Percentiles rank a stretch among this genome's conserved stretches.
These are phyloP conservation scores for Bullera alba DNA, from an alignment of 768 basidiomycete genomes.

Conservation along the genomic window DNA sequence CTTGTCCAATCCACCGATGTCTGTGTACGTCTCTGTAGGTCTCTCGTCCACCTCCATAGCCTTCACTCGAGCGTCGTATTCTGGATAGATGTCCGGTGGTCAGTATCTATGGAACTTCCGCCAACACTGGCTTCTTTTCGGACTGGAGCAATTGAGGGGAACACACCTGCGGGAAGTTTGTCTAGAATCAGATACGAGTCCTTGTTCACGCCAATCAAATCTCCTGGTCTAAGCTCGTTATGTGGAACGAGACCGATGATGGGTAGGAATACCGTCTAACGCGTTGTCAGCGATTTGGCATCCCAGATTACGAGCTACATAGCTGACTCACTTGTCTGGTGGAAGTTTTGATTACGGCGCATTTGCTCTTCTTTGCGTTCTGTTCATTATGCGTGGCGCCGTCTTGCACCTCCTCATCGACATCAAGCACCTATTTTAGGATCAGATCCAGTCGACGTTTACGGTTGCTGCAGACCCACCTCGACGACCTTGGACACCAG, in stretches of 20 bases:
- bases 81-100: slow-evolving; percentile 51
- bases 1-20: slow-evolving; percentile 94
- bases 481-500: slow-evolving; percentile 97
- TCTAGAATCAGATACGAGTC: slow-evolving; percentile 97
- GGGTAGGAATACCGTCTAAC: slow-evolving; percentile 84
- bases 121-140: too few species aligned
- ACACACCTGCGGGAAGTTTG: slow-evolving; percentile 63
- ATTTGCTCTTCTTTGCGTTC: slow-evolving; percentile 94
- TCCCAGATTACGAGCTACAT: not conserved
- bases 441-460: not conserved
- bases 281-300: slow-evolving; percentile 2
- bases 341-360: slow-evolving; percentile 97
- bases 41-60: slow-evolving; percentile 99
- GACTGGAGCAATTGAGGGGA: too few species aligned
- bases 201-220: slow-evolving; percentile 98
- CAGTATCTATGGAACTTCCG: too few species aligned
- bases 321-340: slow-evolving; percentile 63
- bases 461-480: slow-evolving; percentile 50
- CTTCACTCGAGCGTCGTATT: slow-evolving; percentile 96
- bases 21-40: slow-evolving; percentile 90
- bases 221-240: slow-evolving; percentile 78
- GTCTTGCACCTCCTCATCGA: slow-evolving; percentile 87
- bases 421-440: slow-evolving; percentile 70
- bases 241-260: slow-evolving; percentile 95
- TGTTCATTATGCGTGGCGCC: slow-evolving; percentile 94